Evolutionary conservation across 2,329 filamentous ascomycete species (phyloP).

Genomic region (Cylindrodendrum hubeiense): DNA sequence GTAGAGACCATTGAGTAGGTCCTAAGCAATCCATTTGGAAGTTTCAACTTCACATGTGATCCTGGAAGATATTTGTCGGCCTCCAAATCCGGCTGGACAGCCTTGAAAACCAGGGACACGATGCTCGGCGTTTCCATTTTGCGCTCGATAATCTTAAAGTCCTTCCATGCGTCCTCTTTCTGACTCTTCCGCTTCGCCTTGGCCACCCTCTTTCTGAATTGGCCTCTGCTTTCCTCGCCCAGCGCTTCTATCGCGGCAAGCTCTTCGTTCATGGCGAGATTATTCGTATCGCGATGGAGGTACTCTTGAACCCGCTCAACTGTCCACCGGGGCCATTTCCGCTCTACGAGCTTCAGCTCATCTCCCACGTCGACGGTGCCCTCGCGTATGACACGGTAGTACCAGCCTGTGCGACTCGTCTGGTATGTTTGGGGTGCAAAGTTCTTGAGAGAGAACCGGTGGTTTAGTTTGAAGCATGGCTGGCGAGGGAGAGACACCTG

Average conservation of each 20-base stretch:
- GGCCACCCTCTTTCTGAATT: constrained; percentile 65
- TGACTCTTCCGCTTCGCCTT: constrained; percentile 54
- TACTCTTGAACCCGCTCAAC: constrained; percentile 74
- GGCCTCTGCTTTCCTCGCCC: constrained; percentile 60
- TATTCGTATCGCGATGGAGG: constrained; percentile 65
- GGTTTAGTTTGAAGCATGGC: constrained; percentile 78
- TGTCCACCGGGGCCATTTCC: constrained; percentile 70
- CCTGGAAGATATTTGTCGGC: constrained; percentile 56
- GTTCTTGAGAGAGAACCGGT: constrained; percentile 73
- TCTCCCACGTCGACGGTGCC: constrained; percentile 69
- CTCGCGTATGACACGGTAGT: constrained; percentile 70
- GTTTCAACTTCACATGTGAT: constrained; percentile 67
- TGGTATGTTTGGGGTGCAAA: constrained; percentile 71
- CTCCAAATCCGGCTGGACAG: constrained; percentile 50
- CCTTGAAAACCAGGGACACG: constrained; percentile 65
- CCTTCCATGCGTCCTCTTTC: constrained; percentile 55
- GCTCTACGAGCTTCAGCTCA: constrained; percentile 66
- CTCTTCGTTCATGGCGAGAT: constrained; percentile 64
- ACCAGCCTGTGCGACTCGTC: constrained; percentile 72
- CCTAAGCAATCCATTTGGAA: constrained; percentile 68
- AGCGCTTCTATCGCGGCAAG: constrained; percentile 64
- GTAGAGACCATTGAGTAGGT: constrained; percentile 70
- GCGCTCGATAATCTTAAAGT: constrained; percentile 63
- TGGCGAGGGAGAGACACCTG: constrained; percentile 72
- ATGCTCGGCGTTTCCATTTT: constrained; percentile 63